A percentile compares a stretch with the other conserved stretches of the same genome.
These are phyloP conservation scores for Chaetomium cochliodes DNA, from an alignment of 495 filamentous ascomycete species.

Conservation along the genomic window DNA sequence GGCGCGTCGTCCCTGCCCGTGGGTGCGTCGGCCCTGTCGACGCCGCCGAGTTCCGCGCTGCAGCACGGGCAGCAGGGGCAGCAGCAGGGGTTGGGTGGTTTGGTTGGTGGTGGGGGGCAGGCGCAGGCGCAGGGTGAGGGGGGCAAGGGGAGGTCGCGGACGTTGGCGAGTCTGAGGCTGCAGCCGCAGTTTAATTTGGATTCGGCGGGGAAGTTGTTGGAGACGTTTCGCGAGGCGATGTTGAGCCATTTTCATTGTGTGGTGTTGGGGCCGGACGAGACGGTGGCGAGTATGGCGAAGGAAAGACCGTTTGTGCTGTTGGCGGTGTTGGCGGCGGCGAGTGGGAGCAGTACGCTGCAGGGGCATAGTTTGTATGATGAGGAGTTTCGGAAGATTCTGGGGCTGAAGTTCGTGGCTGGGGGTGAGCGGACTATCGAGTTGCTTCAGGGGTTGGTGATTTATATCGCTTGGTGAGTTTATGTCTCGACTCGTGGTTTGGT, in stretches of 20 bases:
- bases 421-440: slow-evolving; percentile 48
- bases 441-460: slow-evolving; percentile 46
- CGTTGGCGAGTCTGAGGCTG: slow-evolving; percentile 34
- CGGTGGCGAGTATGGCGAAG: slow-evolving; percentile 40
- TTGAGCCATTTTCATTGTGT: slow-evolving; percentile 43
- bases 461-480: slow-evolving; percentile 46
- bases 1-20: slow-evolving; percentile 34
- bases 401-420: slow-evolving; percentile 49
- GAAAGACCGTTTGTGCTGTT: slow-evolving; percentile 46
- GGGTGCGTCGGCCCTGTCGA: slow-evolving; percentile 36
- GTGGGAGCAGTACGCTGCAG: slow-evolving; percentile 43
- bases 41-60: slow-evolving; percentile 24
- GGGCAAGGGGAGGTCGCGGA: slow-evolving; percentile 7
- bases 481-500: neutral
- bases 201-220: slow-evolving; percentile 44
- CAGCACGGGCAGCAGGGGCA: no score
- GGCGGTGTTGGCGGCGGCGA: slow-evolving; percentile 47
- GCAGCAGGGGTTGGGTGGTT: no score
- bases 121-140: neutral
- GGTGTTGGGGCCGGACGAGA: slow-evolving; percentile 34
- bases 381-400: slow-evolving; percentile 50
- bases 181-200: slow-evolving; percentile 52
- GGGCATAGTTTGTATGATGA: slow-evolving; percentile 50
- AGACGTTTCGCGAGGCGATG: slow-evolving; percentile 39
- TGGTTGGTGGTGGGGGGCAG: neutral